A percentile compares a stretch with the other conserved stretches of the same genome.
Conservation (phyloP, 2,329 filamentous ascomycete species). For the Phyllosticta paracitricarpa region DNA sequence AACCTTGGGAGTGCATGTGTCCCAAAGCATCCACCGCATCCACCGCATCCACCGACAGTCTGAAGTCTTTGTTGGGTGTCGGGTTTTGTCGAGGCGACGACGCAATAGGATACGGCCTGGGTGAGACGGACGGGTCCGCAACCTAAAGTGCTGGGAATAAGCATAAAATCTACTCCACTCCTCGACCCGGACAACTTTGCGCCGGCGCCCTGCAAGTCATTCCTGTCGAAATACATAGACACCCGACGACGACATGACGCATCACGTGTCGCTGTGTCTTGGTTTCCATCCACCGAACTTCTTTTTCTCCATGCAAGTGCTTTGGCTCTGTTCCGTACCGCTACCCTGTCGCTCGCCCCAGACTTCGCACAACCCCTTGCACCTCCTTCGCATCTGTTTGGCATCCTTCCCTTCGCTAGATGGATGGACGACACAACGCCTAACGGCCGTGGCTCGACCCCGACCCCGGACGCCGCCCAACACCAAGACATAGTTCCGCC, state of each 20-base stretch:
- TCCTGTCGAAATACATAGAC: background rate
- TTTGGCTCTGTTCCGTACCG: background rate
- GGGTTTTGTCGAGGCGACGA: background rate
- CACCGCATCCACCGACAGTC: background rate
- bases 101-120: background rate
- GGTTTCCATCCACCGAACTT: background rate
- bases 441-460: slow-evolving; percentile 2
- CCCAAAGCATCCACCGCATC: background rate
- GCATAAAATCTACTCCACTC: background rate
- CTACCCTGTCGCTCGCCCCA: background rate
- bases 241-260: background rate
- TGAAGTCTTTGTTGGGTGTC: background rate
- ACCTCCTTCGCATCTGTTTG: background rate
- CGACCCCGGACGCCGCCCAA: slow-evolving; percentile 7
- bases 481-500: slow-evolving; percentile 31
- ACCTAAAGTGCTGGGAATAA: background rate
- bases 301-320: background rate
- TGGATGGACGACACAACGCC: slow-evolving; percentile 29
- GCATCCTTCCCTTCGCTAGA: slow-evolving; percentile 15
- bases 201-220: background rate
- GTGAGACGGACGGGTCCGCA: background rate
- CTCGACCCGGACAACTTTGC: background rate
- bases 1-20: background rate
- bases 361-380: slow-evolving; percentile 4
- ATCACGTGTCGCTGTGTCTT: slow-evolving; percentile 5